These are phyloP conservation scores for Haematococcus sp. DNA, from an alignment of 139 green algal genomes.

Conservation along the genomic window DNA sequence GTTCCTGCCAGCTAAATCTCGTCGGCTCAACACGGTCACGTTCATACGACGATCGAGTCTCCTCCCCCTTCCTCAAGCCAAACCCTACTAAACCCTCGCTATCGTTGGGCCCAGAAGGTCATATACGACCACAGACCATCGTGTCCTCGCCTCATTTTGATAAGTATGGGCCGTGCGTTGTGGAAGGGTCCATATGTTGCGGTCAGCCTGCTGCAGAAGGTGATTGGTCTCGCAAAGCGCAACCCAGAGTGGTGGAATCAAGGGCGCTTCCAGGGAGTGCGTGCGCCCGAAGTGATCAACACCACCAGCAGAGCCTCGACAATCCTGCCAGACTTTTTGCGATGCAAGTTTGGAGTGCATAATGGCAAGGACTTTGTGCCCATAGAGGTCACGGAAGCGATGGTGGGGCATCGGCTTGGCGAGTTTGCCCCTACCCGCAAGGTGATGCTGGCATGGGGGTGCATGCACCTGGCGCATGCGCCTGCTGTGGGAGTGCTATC, in stretches of 20 bases:
- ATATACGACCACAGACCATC: too few relatives aligned
- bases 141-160: too few relatives aligned
- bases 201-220: conserved; percentile 36
- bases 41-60: too few relatives aligned
- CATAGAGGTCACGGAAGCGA: conserved; percentile 44
- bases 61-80: too few relatives aligned
- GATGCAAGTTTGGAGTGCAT: conserved; percentile 57
- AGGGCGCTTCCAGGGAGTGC: conserved; percentile 49
- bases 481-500: too few relatives aligned
- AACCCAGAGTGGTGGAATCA: conserved; percentile 59
- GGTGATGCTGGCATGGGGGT: neutral
- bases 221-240: conserved; percentile 24
- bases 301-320: conserved; percentile 34
- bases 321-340: conserved; percentile 57
- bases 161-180: conserved; percentile 25
- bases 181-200: conserved; percentile 66
- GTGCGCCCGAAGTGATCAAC: conserved; percentile 51
- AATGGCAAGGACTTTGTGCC: conserved; percentile 43
- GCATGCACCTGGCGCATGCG: too few relatives aligned
- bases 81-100: too few relatives aligned
- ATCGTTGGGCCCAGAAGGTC: too few relatives aligned
- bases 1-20: too few relatives aligned
- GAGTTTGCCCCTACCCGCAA: conserved; percentile 50
- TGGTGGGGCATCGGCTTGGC: conserved; percentile 56
- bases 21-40: too few relatives aligned